A percentile compares a stretch with the other conserved stretches of the same genome.
Evolutionary conservation across 805 yeast species (phyloP).

Genomic region (Jamesozyma gamospora): DNA sequence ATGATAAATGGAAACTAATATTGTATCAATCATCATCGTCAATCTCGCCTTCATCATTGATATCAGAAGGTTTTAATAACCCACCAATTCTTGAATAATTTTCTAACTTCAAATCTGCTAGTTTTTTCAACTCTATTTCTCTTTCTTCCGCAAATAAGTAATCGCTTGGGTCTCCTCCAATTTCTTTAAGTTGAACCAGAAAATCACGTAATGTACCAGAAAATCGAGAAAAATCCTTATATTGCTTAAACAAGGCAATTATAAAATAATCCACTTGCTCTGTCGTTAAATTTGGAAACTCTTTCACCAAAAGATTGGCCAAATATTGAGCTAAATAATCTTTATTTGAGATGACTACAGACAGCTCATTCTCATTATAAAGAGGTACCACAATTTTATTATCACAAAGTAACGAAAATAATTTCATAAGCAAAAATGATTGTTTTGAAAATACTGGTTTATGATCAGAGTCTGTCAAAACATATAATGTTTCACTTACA

Average conservation of each 20-base stretch:
- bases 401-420: slow-evolving; percentile 67
- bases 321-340: slow-evolving; percentile 67
- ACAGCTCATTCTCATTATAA: slow-evolving; percentile 61
- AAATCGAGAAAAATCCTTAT: slow-evolving; percentile 60
- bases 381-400: slow-evolving; percentile 61
- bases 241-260: slow-evolving; percentile 56
- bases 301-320: slow-evolving; percentile 62
- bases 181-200: slow-evolving; percentile 85
- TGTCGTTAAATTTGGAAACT: slow-evolving; percentile 74
- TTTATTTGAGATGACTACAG: slow-evolving; percentile 67
- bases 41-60: slow-evolving; percentile 1
- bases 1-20: too few relatives aligned
- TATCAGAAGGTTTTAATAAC: slow-evolving; percentile 74
- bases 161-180: slow-evolving; percentile 88
- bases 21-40: not conserved
- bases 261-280: slow-evolving; percentile 74
- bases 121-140: slow-evolving; percentile 45
- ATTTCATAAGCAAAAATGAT: slow-evolving; percentile 64
- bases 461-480: slow-evolving; percentile 88
- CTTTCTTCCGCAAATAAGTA: slow-evolving; percentile 85
- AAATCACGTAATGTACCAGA: slow-evolving; percentile 80
- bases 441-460: slow-evolving; percentile 86
- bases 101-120: slow-evolving; percentile 54
- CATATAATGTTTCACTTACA: slow-evolving; percentile 77
- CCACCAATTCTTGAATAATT: slow-evolving; percentile 81